Evolutionary conservation across 345 rosid genomes (phyloP).

Genomic region (Excoecaria cochinchinensis): DNA sequence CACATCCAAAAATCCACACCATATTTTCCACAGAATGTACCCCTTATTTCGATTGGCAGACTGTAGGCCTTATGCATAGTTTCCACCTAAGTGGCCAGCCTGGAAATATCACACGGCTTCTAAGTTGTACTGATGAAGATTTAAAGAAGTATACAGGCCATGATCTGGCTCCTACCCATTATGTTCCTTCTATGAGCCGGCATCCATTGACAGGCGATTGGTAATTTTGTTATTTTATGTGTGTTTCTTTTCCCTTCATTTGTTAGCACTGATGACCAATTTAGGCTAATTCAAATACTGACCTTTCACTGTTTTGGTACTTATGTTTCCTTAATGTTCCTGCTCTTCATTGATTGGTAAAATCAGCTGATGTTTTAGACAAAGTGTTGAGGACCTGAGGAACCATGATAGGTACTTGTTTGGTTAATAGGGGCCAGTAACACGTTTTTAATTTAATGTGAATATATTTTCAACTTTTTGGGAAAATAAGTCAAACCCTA

Average conservation of each 20-base stretch:
- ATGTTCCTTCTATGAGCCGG: conserved; percentile 96
- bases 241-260: not conserved
- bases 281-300: not conserved
- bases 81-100: conserved; percentile 90
- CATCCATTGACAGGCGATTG: conserved; percentile 96
- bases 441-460: not conserved
- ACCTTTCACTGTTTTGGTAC: not conserved
- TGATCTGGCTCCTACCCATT: conserved; percentile 92
- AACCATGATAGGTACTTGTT: not conserved
- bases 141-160: conserved; percentile 68
- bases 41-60: conserved; percentile 96
- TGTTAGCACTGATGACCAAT: not conserved
- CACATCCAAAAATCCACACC: conserved; percentile 82
- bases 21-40: conserved; percentile 93
- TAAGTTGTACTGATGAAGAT: conserved; percentile 91
- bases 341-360: not conserved
- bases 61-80: conserved; percentile 94
- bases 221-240: conserved; percentile 42
- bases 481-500: not conserved
- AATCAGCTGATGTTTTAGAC: not conserved
- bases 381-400: not conserved
- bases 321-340: not conserved
- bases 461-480: not conserved
- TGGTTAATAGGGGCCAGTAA: not conserved
- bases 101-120: conserved; percentile 90